phyloP scores from a whole-genome alignment of 2,329 filamentous ascomycete genomes.

The Daldinia eschscholtzii region DNA sequence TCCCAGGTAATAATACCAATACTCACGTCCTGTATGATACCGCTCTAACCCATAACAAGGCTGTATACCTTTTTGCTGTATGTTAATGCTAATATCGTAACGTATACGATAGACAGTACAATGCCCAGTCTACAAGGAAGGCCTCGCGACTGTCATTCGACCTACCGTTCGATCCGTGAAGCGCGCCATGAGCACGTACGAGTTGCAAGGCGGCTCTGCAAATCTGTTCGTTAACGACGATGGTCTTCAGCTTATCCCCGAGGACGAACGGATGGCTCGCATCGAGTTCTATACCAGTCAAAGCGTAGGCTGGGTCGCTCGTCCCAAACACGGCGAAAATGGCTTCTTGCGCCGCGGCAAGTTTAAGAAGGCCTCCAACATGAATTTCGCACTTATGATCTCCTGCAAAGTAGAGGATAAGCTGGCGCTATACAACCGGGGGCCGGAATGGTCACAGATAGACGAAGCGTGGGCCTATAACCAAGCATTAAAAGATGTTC shows the following conservation, averaged over 20 bases:
- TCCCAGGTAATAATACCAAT: neutral
- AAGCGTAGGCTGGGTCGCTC: conserved; percentile 77
- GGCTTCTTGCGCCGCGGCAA: conserved; percentile 70
- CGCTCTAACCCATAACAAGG: neutral
- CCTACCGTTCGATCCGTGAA: conserved; percentile 84
- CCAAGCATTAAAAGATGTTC: conserved; percentile 61
- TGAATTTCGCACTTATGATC: conserved; percentile 77
- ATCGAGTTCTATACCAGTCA: conserved; percentile 78
- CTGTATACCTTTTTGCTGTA: neutral
- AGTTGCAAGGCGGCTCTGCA: conserved; percentile 81
- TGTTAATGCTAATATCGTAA: conserved; percentile 24
- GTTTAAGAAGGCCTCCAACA: conserved; percentile 81
- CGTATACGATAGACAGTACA: conserved; percentile 71
- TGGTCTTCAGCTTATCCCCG: conserved; percentile 75
- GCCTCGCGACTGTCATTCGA: conserved; percentile 78
- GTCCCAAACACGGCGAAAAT: conserved; percentile 72
- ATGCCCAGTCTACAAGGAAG: conserved; percentile 90
- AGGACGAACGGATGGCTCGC: conserved; percentile 71
- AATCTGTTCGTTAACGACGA: conserved; percentile 85
- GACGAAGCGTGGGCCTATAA: conserved; percentile 66
- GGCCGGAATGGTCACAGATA: conserved; percentile 58
- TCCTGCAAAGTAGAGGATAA: conserved; percentile 73
- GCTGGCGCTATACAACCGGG: conserved; percentile 60
- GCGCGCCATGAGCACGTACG: conserved; percentile 81
- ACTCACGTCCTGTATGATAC: neutral